Percentiles rank a stretch among this genome's conserved stretches.
Conservation (phyloP, 108 stramenopile genomes). For the Fragilaria crotonensis region DNA sequence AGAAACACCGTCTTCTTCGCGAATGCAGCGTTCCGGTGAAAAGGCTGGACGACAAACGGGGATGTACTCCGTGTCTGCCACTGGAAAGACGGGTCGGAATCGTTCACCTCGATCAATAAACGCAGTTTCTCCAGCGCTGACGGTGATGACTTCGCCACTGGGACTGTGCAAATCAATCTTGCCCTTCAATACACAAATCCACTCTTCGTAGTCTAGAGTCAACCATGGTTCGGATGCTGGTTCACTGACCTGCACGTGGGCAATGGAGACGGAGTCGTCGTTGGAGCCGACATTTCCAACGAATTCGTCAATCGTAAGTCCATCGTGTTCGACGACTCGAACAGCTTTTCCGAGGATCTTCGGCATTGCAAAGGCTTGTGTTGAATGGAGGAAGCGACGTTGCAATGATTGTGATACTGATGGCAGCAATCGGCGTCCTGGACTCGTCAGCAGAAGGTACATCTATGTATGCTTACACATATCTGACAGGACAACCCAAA, state of each 20-base stretch:
- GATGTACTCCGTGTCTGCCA: slow-evolving; percentile 50
- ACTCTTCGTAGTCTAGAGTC: slow-evolving; percentile 67
- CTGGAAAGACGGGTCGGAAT: slow-evolving; percentile 59
- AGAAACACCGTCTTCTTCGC: slow-evolving; percentile 33
- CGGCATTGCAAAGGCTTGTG: slow-evolving; percentile 19
- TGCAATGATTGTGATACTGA: too few relatives aligned
- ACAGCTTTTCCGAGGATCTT: slow-evolving; percentile 43
- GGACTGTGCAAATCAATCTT: slow-evolving; percentile 25
- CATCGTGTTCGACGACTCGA: slow-evolving; percentile 65
- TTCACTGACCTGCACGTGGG: slow-evolving; percentile 38
- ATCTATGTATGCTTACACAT: too few relatives aligned
- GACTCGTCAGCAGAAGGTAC: too few relatives aligned
- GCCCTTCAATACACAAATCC: slow-evolving; percentile 49
- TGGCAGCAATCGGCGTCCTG: too few relatives aligned
- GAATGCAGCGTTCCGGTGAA: slow-evolving; percentile 52
- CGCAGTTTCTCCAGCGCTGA: slow-evolving; percentile 50
- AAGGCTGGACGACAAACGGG: slow-evolving; percentile 77
- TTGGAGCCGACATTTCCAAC: slow-evolving; percentile 58
- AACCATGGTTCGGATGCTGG: slow-evolving; percentile 67
- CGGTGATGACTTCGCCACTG: slow-evolving; percentile 11
- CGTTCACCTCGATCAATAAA: slow-evolving; percentile 55
- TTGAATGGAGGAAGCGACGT: too few relatives aligned
- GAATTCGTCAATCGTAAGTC: slow-evolving; percentile 58
- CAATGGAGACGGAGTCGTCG: slow-evolving; percentile 49
- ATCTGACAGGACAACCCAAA: too few relatives aligned